These are phyloP conservation scores for Seminavis robusta DNA, from an alignment of 108 stramenopile species.

Conservation along the genomic window DNA sequence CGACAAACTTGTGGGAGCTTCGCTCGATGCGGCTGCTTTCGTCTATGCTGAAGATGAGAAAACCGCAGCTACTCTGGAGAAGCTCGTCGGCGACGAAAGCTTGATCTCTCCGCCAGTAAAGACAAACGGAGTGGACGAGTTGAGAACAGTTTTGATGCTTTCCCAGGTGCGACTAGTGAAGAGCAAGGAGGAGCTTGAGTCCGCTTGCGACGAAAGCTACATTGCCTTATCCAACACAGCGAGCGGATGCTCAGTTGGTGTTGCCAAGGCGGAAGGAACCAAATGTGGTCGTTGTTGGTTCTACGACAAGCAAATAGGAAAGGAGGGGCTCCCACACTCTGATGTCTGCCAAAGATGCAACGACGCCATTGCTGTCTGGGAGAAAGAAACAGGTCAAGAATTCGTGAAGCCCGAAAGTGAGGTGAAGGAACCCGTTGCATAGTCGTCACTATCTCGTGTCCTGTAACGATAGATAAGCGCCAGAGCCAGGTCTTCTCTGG, in stretches of 20 bases:
- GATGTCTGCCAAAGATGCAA: constrained; percentile 89
- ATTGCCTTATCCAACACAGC: constrained; percentile 49
- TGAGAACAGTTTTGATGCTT: constrained; percentile 83
- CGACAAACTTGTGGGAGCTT: constrained; percentile 89
- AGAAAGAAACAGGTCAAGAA: constrained; percentile 50
- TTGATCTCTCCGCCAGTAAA: constrained; percentile 73
- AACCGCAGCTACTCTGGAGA: constrained; percentile 39
- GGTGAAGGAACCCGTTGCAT: constrained; percentile 37
- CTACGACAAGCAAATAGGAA: constrained; percentile 74
- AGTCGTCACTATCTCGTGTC: no score
- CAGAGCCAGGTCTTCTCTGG: no score
- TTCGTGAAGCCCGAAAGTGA: constrained; percentile 52
- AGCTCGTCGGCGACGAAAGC: constrained; percentile 68
- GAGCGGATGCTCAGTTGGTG: constrained; percentile 80
- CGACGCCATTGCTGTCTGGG: constrained; percentile 74
- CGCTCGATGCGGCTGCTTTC: constrained; percentile 77
- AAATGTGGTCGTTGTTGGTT: constrained; percentile 93
- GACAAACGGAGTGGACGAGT: constrained; percentile 89
- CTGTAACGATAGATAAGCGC: no score
- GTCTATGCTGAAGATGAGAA: constrained; percentile 68
- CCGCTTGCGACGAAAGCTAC: constrained; percentile 59
- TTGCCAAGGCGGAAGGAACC: constrained; percentile 69
- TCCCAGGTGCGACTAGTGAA: constrained; percentile 83
- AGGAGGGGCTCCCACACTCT: constrained; percentile 40
- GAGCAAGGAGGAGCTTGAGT: constrained; percentile 35